These are phyloP conservation scores for Thermothelomyces thermophilus DNA, from an alignment of 2,329 filamentous ascomycete genomes.

Conservation along the genomic window DNA sequence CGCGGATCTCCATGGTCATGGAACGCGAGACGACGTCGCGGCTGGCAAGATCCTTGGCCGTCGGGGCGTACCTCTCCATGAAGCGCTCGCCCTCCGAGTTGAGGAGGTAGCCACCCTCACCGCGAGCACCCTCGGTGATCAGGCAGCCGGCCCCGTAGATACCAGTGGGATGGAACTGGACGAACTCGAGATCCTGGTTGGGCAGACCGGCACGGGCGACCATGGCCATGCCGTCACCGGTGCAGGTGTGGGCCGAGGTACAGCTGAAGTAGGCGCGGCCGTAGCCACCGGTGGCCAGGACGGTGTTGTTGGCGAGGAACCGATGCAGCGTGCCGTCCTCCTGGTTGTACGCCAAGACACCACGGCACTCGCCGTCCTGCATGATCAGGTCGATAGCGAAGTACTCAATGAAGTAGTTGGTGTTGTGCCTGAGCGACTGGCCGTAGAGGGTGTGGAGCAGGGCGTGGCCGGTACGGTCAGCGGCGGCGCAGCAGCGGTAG, in stretches of 20 bases:
- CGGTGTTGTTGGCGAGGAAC: slow-evolving; percentile 94
- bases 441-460: slow-evolving; percentile 98
- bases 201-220: slow-evolving; percentile 94
- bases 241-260: slow-evolving; percentile 96
- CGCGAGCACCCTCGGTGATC: slow-evolving; percentile 96
- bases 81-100: slow-evolving; percentile 98
- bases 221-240: slow-evolving; percentile 99
- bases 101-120: slow-evolving; percentile 94
- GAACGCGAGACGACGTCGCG: slow-evolving; percentile 95
- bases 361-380: slow-evolving; percentile 94
- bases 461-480: slow-evolving; percentile 94
- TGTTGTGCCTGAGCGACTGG: slow-evolving; percentile 94
- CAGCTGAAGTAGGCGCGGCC: slow-evolving; percentile 97
- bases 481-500: slow-evolving; percentile 93
- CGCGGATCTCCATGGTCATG: slow-evolving; percentile 97
- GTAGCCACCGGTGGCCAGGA: slow-evolving; percentile 94
- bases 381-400: slow-evolving; percentile 96
- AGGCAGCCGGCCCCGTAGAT: slow-evolving; percentile 97
- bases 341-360: slow-evolving; percentile 96
- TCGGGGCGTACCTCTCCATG: slow-evolving; percentile 98
- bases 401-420: slow-evolving; percentile 99
- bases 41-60: slow-evolving; percentile 93
- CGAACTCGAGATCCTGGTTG: slow-evolving; percentile 98
- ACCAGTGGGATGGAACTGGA: slow-evolving; percentile 98
- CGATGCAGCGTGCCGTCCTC: slow-evolving; percentile 97